A percentile compares a stretch with the other conserved stretches of the same genome.
These are phyloP conservation scores for Geotrichum bryndzae DNA, from an alignment of 1,139 yeast species.

Conservation along the genomic window DNA sequence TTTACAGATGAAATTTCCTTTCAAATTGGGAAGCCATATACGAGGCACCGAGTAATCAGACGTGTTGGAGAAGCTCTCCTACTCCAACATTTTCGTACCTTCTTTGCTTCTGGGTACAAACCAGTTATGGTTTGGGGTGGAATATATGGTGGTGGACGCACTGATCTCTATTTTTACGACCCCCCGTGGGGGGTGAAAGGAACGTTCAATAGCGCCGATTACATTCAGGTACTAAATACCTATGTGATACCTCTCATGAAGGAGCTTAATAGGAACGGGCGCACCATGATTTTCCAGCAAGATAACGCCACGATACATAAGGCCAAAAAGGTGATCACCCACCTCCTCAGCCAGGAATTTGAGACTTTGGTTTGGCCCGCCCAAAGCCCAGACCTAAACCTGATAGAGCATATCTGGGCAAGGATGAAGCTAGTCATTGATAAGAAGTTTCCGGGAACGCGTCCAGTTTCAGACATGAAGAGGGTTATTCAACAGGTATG, in stretches of 20 bases:
- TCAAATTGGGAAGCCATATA: too few species aligned
- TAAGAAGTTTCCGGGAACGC: neutral
- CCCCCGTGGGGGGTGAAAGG: neutral
- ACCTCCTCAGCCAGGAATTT: neutral
- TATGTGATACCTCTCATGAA: neutral
- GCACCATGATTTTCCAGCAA: neutral
- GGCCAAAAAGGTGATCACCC: neutral
- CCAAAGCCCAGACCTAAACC: neutral
- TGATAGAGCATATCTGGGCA: neutral
- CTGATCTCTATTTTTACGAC: neutral
- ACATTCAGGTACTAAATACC: neutral
- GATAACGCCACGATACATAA: neutral
- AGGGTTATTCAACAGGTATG: too few species aligned
- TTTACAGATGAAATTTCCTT: too few species aligned
- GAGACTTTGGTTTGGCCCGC: neutral
- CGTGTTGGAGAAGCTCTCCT: too few species aligned
- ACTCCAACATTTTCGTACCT: too few species aligned
- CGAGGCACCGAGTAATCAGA: too few species aligned
- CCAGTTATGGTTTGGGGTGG: neutral
- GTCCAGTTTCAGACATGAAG: too few species aligned
- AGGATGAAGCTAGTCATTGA: neutral
- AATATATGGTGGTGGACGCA: neutral
- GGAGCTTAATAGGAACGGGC: neutral
- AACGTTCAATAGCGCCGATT: neutral
- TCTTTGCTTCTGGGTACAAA: too few species aligned